phyloP scores from a whole-genome alignment of 1,284 basidiomycete species.

The Austropuccinia psidii region DNA sequence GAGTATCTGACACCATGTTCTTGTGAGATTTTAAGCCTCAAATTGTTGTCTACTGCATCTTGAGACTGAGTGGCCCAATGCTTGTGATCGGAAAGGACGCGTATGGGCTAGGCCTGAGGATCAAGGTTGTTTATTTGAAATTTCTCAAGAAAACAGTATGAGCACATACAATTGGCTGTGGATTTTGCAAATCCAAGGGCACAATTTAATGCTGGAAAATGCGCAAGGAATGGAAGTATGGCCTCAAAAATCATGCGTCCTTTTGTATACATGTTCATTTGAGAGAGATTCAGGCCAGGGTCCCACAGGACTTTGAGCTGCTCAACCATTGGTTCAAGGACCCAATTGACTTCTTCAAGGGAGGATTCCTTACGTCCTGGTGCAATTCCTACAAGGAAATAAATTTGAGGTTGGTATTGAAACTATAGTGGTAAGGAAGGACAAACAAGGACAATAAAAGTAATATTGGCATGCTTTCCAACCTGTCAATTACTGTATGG shows the following conservation, averaged over 20 bases:
- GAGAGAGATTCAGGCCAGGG: not conserved
- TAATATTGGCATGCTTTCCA: conserved; percentile 4
- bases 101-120: not conserved
- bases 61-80: not conserved
- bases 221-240: not conserved
- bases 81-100: not conserved
- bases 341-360: not conserved
- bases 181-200: not conserved
- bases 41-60: not conserved
- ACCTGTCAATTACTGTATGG: not conserved
- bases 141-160: not conserved
- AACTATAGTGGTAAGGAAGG: not conserved
- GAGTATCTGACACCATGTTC: conserved; percentile 7
- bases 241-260: not conserved
- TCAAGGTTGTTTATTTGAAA: not conserved
- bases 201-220: not conserved
- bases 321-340: not conserved
- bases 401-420: not conserved
- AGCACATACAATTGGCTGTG: not conserved
- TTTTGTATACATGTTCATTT: not conserved
- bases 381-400: not conserved
- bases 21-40: not conserved
- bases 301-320: not conserved
- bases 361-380: not conserved
- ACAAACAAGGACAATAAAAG: conserved; percentile 6